Conservation (phyloP, 495 filamentous ascomycete genomes). For the Aspergillus bridgeri region DNA sequence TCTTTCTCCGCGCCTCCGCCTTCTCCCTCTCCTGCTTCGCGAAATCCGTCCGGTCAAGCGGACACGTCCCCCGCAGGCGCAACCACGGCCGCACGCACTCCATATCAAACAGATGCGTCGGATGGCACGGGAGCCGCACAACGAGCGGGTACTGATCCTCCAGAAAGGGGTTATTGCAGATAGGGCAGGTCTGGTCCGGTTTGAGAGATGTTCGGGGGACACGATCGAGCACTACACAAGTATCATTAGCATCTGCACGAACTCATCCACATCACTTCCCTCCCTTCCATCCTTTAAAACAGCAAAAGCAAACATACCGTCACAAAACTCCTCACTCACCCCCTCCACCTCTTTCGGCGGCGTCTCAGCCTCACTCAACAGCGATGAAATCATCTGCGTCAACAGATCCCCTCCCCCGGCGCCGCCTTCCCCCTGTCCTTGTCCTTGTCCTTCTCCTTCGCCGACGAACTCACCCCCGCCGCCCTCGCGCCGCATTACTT, state of each 20-base stretch:
- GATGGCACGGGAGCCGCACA: slow-evolving; percentile 81
- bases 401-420: slow-evolving; percentile 47
- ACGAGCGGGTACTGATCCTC: slow-evolving; percentile 79
- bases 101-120: slow-evolving; percentile 79
- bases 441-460: too few relatives aligned
- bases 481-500: slow-evolving; percentile 46
- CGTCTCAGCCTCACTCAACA: slow-evolving; percentile 60
- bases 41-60: slow-evolving; percentile 77
- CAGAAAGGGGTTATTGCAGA: slow-evolving; percentile 79
- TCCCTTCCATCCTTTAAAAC: too few relatives aligned
- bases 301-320: slow-evolving; percentile 38
- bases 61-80: slow-evolving; percentile 82
- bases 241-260: neutral
- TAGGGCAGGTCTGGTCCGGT: slow-evolving; percentile 70
- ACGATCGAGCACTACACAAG: slow-evolving; percentile 61
- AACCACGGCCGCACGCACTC: slow-evolving; percentile 96
- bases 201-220: slow-evolving; percentile 68
- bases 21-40: slow-evolving; percentile 68
- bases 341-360: slow-evolving; percentile 69
- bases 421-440: slow-evolving; percentile 15
- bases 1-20: slow-evolving; percentile 47
- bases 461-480: too few relatives aligned
- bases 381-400: slow-evolving; percentile 54
- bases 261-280: too few relatives aligned
- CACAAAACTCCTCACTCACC: slow-evolving; percentile 76